phyloP scores from a whole-genome alignment of 352 stramenopile species.

The Phytopythium delawarense region DNA sequence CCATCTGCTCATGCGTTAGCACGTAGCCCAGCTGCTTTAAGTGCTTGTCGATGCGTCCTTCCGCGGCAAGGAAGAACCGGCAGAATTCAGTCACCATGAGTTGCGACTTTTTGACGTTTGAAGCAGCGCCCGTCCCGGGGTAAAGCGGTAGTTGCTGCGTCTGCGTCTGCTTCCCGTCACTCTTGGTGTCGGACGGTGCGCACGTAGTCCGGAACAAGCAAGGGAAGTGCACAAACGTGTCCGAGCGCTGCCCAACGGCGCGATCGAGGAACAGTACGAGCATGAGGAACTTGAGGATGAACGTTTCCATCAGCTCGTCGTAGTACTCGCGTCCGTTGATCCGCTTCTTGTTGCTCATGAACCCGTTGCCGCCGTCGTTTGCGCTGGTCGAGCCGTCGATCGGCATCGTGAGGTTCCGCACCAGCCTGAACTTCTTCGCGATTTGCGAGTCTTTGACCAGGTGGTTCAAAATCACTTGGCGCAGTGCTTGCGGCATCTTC shows the following conservation, averaged over 20 bases:
- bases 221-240: slow-evolving; percentile 79
- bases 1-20: slow-evolving; percentile 88
- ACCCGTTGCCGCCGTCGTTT: slow-evolving; percentile 34
- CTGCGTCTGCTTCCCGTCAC: background rate
- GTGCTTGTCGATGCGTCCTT: slow-evolving; percentile 95
- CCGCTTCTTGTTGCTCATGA: slow-evolving; percentile 59
- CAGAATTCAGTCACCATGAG: slow-evolving; percentile 91
- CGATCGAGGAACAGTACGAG: slow-evolving; percentile 92
- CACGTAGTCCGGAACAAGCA: slow-evolving; percentile 85
- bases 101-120: slow-evolving; percentile 89
- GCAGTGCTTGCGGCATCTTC: slow-evolving; percentile 54
- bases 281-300: slow-evolving; percentile 90
- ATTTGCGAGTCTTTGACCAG: slow-evolving; percentile 61
- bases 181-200: background rate
- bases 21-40: slow-evolving; percentile 84
- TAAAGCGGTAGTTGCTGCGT: slow-evolving; percentile 4
- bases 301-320: slow-evolving; percentile 80
- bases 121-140: slow-evolving; percentile 12
- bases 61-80: slow-evolving; percentile 88
- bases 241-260: slow-evolving; percentile 63
- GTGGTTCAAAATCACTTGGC: slow-evolving; percentile 62
- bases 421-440: slow-evolving; percentile 53
- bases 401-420: slow-evolving; percentile 68
- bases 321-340: slow-evolving; percentile 79
- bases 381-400: slow-evolving; percentile 47